These are phyloP conservation scores for Scalesia atractyloides DNA, from an alignment of 129 eudicot species.

Conservation along the genomic window DNA sequence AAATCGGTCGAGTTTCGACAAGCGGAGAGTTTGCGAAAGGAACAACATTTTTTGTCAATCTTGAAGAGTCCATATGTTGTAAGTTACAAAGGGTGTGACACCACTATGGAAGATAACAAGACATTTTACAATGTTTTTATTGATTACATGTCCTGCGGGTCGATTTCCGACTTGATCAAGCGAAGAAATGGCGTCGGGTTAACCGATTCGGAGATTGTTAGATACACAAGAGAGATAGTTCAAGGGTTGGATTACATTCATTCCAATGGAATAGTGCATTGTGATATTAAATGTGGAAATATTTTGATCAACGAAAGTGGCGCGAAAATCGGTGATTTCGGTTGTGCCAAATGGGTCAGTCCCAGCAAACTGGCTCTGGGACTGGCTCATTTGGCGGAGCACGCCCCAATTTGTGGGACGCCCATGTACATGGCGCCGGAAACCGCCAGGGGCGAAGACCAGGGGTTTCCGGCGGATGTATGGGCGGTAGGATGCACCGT, in stretches of 20 bases:
- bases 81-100: conserved; percentile 56
- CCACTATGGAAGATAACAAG: conserved; percentile 39
- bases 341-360: conserved; percentile 59
- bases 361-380: too few relatives aligned
- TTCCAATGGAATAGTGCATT: conserved; percentile 68
- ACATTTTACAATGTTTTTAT: conserved; percentile 54
- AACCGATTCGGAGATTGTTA: conserved; percentile 33
- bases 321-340: conserved; percentile 71
- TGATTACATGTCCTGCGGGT: conserved; percentile 57
- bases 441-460: conserved; percentile 74
- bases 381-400: background rate
- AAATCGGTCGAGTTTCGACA: conserved; percentile 48
- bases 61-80: conserved; percentile 51
- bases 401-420: conserved; percentile 49
- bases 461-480: conserved; percentile 67
- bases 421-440: conserved; percentile 88
- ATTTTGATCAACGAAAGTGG: conserved; percentile 43
- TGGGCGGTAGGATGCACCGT: conserved; percentile 87
- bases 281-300: conserved; percentile 70
- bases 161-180: conserved; percentile 43
- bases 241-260: conserved; percentile 69
- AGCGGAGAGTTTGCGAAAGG: conserved; percentile 55
- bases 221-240: conserved; percentile 50
- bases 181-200: conserved; percentile 34
- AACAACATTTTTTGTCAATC: conserved; percentile 46